phyloP scores from a whole-genome alignment of 164 flowering plant genomes.

The Nelumbo lutea region DNA sequence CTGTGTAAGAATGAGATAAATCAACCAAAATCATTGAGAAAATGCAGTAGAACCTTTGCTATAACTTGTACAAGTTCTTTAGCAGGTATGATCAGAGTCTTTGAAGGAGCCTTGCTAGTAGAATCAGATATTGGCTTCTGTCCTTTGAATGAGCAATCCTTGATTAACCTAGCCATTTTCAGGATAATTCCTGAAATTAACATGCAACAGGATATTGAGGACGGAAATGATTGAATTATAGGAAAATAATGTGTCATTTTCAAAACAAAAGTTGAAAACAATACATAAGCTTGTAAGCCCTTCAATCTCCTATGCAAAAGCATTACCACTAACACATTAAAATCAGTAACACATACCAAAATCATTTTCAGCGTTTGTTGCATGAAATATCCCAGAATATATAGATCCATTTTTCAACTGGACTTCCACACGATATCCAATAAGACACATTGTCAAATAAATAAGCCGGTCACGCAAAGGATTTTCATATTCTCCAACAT shows the following conservation, averaged over 20 bases:
- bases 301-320: not conserved
- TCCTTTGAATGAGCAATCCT: constrained; percentile 52
- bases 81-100: constrained; percentile 71
- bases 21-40: constrained; percentile 1
- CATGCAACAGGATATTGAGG: constrained; percentile 6
- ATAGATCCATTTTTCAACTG: constrained; percentile 87
- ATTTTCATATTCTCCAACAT: constrained; percentile 39
- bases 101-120: constrained; percentile 54
- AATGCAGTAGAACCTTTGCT: constrained; percentile 63
- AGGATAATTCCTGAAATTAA: constrained; percentile 56
- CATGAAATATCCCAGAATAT: constrained; percentile 79
- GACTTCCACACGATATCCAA: constrained; percentile 90
- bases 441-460: constrained; percentile 65
- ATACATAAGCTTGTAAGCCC: not conserved
- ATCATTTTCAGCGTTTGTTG: constrained; percentile 66
- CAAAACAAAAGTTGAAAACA: not conserved
- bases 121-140: constrained; percentile 43
- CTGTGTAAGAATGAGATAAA: not conserved
- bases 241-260: not conserved
- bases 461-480: constrained; percentile 68
- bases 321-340: not conserved
- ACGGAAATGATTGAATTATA: not conserved
- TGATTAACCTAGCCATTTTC: constrained; percentile 80
- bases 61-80: constrained; percentile 85
- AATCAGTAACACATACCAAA: constrained; percentile 55